Base-by-base conservation (phyloP, 129 eudicot species). In the Flaveria bidentis region DNA sequence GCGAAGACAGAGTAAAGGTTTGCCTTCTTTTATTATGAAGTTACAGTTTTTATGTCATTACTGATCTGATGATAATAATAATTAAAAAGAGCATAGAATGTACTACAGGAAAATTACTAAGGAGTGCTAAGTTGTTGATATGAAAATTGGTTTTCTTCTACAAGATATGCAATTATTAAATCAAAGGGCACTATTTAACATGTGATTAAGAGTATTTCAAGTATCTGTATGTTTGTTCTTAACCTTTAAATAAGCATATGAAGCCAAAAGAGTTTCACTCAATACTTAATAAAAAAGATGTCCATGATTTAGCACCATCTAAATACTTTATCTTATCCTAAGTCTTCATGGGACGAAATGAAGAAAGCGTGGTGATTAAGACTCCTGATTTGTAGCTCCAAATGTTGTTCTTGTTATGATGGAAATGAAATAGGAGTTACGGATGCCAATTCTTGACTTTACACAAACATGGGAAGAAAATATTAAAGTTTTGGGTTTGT, bases 1-100 rank as follows among this genome's bases (percentile, higher is more conserved):
- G 81, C 88, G 99, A 20, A 95, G 86, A 87, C 91, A 84, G 86
- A 91, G 84, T 81, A 95, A 88, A 95, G 99, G 99, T 91, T 36
- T 76, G 83, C 46, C 20, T 5, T 42, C 17, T 65, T 49, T 51
- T 71, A 63, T 63, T 63, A 63, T 30, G 18, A 63, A 63, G 67
- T 47, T 67, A 36, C n/a, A 3, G 22, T 60, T 53, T 58, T 20
- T 63, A 18, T 55, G 51, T 5, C 68, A 4, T 12, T 72, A 72
- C 17, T 6, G 6, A 60, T 71, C 47, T 61, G 49, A 60, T 62
- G 13, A 60, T 33, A 30, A 70, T 26, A 18, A 62, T 47, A 36
- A 18, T 47, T 41, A 57, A 69, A 69, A 69, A 28, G 22, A 46
- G 11, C 72, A 51, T 30, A 65, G 42, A 53, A 51, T 17, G 60